These are phyloP conservation scores for Cucurbita ficifolia DNA, from an alignment of 306 rosid species.

Conservation along the genomic window DNA sequence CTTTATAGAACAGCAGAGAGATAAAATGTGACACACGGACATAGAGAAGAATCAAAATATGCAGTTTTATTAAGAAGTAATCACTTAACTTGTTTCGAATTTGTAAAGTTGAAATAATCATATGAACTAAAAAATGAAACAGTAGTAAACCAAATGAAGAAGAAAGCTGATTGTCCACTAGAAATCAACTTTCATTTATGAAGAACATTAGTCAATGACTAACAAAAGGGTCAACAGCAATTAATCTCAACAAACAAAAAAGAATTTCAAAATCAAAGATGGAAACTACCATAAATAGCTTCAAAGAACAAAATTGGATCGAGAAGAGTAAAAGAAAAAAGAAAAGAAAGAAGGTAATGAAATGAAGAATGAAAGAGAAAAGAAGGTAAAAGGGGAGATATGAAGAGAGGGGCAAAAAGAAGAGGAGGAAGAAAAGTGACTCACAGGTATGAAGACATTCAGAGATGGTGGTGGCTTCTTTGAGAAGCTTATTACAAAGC, in stretches of 20 bases:
- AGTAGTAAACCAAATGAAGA: not conserved
- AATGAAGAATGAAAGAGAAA: not conserved
- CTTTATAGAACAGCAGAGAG: not conserved
- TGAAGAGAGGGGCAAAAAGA: not conserved
- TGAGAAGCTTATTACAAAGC: conserved; percentile 56
- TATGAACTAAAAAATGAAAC: not conserved
- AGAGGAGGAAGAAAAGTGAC: conserved; percentile 12
- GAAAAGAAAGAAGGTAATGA: not conserved
- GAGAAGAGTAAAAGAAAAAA: conserved; percentile 5
- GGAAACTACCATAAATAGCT: conserved; percentile 4
- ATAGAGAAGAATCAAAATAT: not conserved
- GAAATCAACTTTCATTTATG: not conserved
- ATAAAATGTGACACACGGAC: not conserved
- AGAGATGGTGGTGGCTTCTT: conserved; percentile 83
- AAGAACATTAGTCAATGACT: not conserved
- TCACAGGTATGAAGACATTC: conserved; percentile 98
- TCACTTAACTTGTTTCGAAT: not conserved
- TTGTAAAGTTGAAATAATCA: not conserved
- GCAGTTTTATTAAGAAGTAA: not conserved
- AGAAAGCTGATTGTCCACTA: not conserved
- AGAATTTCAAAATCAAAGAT: not conserved
- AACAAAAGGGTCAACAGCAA: not conserved
- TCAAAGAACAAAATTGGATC: conserved; percentile 19
- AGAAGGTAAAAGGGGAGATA: not conserved
- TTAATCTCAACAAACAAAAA: not conserved